Conservation (phyloP, 768 basidiomycete species). For the Auricularia sp. region DNA sequence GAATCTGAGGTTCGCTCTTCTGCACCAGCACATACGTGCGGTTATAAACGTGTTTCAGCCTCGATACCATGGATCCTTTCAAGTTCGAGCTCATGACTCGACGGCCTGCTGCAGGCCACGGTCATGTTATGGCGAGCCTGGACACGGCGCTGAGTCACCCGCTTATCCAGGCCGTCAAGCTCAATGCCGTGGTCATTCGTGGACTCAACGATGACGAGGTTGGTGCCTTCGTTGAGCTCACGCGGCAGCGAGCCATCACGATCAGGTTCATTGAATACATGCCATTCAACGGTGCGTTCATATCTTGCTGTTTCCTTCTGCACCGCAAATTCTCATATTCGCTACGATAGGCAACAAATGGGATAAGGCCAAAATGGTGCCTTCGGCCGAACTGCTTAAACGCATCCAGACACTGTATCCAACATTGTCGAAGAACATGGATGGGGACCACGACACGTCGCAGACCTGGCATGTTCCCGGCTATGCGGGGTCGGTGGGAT, state of each 20-base stretch:
- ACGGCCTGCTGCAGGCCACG: conserved; percentile 50
- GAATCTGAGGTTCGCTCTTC: conserved; percentile 36
- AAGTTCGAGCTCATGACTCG: conserved; percentile 85
- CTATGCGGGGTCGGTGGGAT: conserved; percentile 61
- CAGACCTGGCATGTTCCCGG: conserved; percentile 69
- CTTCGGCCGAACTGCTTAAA: conserved; percentile 54
- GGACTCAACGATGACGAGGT: conserved; percentile 77
- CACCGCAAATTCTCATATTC: conserved; percentile 2
- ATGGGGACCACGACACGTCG: conserved; percentile 70
- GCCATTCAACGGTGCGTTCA: conserved; percentile 69
- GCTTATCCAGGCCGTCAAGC: conserved; percentile 52
- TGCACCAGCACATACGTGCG: background rate
- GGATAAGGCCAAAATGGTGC: conserved; percentile 73
- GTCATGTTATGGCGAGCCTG: conserved; percentile 60
- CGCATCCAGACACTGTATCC: conserved; percentile 40
- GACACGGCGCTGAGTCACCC: conserved; percentile 47
- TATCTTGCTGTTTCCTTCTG: background rate
- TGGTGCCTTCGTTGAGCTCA: conserved; percentile 68
- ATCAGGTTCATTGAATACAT: conserved; percentile 90
- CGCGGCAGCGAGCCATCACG: conserved; percentile 48
- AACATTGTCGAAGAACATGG: conserved; percentile 42
- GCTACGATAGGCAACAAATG: conserved; percentile 63
- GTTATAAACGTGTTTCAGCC: conserved; percentile 26
- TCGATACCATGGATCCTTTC: conserved; percentile 78
- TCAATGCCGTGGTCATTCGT: conserved; percentile 78